phyloP scores from a whole-genome alignment of 768 basidiomycete species.

The Fomitopsis serialis region DNA sequence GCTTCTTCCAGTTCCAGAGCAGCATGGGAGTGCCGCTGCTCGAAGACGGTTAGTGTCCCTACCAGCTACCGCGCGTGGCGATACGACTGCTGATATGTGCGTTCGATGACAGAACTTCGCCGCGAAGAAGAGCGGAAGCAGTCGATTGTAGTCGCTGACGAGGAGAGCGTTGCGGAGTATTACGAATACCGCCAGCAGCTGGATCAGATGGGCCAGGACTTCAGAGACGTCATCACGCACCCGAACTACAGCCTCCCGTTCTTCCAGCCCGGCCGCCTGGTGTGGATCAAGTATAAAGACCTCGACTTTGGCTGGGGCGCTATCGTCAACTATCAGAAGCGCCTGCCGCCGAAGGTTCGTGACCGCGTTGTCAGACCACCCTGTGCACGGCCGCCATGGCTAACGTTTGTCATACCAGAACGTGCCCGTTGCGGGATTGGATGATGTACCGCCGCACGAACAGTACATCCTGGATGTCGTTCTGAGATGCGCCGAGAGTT shows the following conservation, averaged over 20 bases:
- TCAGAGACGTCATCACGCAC: conserved; percentile 89
- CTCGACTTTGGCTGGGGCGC: conserved; percentile 97
- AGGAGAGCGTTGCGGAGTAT: conserved; percentile 80
- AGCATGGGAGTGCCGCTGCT: conserved; percentile 82
- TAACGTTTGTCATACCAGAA: conserved; percentile 1
- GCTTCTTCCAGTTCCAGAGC: conserved; percentile 99
- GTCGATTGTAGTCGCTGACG: conserved; percentile 73
- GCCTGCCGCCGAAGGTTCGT: conserved; percentile 71
- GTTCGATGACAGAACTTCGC: conserved; percentile 54
- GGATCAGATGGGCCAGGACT: conserved; percentile 83
- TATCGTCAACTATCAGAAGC: conserved; percentile 88
- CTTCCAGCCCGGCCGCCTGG: conserved; percentile 87
- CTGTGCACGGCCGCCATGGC: neutral
- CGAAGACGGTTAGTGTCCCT: conserved; percentile 60
- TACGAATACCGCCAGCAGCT: conserved; percentile 92
- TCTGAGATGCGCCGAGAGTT: conserved; percentile 68
- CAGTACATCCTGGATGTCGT: conserved; percentile 94
- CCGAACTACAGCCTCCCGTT: conserved; percentile 94
- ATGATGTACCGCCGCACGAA: conserved; percentile 76
- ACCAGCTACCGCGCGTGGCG: neutral
- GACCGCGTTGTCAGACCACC: neutral
- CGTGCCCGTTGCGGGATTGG: conserved; percentile 36
- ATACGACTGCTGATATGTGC: neutral
- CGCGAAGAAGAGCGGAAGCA: conserved; percentile 63
- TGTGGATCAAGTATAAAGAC: conserved; percentile 82